Base-by-base conservation (phyloP, 257 asterid species). In the Penstemon davidsonii region DNA sequence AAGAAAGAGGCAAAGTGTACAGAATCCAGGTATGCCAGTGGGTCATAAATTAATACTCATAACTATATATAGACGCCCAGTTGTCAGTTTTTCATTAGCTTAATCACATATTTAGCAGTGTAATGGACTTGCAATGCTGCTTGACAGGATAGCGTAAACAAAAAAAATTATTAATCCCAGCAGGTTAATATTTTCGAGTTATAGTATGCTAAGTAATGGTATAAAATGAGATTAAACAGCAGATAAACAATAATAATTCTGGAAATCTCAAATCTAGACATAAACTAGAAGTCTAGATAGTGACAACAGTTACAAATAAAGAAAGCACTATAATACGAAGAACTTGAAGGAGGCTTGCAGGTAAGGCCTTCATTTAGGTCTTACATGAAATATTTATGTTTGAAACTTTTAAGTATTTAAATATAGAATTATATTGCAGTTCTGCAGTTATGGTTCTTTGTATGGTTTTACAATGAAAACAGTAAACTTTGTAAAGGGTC, bases 51-150 rank as follows among this genome's bases (percentile, higher is more conserved):
- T 37, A 18, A 42, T 57, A 40, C 43, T 13, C 40, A 37, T 42
- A 38, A 45, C 33, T 52, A 65, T 43, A 51, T 62, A 38, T 45
- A 40, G 38, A 69, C 25, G 53, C 66, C 49, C 33, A 50, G 67
- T 6, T 5, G 11, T 11, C 19, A 53, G 59, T 63, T 33, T 4
- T 15, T 59, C 59, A 70, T 36, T 25, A 44, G 55, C 44, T 15
- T 57, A 43, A 9, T 50, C 55, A 33, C 49, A 36, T 8, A 57
- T 40, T 18, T 38, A 60, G 36, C 4, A 25, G 12, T 8, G 5
- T 33, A 52, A 50, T 15, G 10, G 13, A 59, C 50, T 15, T 5
- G 64, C 59, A 58, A 42, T 19, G 3, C 19, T 8, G n/a, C 19
- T 55, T 55, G 40, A 36, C 59, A 37, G 44, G 52, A 33, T 45